phyloP scores from a whole-genome alignment of 2,329 filamentous ascomycete species.

The Colletotrichum lindemuthianum region DNA sequence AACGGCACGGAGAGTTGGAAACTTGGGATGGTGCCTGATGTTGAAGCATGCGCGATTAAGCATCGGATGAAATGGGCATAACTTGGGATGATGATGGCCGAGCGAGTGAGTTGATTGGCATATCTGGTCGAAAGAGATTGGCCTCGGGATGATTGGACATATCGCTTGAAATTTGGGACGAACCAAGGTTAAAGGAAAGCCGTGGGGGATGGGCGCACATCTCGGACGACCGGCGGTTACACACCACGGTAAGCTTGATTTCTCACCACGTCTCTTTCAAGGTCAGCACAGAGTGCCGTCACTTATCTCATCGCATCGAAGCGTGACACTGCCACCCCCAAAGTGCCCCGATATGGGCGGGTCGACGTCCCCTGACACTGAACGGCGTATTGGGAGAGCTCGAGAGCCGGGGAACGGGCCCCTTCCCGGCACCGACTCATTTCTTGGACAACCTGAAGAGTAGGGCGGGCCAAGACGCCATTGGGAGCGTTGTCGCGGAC shows the following conservation, averaged over 20 bases:
- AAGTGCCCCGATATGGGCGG: constrained; percentile 12
- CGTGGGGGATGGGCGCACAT: constrained; percentile 15
- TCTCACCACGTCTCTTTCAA: constrained; percentile 3
- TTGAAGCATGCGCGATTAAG: constrained; percentile 27
- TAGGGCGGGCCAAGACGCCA: constrained; percentile 13
- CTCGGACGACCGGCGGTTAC: neutral
- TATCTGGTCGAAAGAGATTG: constrained; percentile 7
- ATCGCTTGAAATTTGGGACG: constrained; percentile 16
- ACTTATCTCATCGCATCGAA: neutral
- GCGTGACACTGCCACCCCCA: constrained; percentile 27
- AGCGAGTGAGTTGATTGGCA: constrained; percentile 22
- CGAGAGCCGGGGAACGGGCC: constrained; percentile 41
- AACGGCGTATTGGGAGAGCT: constrained; percentile 28
- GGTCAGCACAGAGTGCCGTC: constrained; percentile 4
- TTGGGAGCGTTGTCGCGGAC: neutral
- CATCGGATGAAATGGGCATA: constrained; percentile 29
- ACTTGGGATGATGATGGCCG: neutral
- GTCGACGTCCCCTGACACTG: constrained; percentile 6
- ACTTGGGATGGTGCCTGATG: constrained; percentile 24
- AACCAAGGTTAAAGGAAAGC: constrained; percentile 6
- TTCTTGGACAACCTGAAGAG: constrained; percentile 20
- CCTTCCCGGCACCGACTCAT: constrained; percentile 7
- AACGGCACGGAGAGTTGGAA: constrained; percentile 8
- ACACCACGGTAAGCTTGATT: constrained; percentile 26
- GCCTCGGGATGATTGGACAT: constrained; percentile 7